phyloP scores from a whole-genome alignment of 805 yeast species.

The Cyberlindnera euphorbiae region DNA sequence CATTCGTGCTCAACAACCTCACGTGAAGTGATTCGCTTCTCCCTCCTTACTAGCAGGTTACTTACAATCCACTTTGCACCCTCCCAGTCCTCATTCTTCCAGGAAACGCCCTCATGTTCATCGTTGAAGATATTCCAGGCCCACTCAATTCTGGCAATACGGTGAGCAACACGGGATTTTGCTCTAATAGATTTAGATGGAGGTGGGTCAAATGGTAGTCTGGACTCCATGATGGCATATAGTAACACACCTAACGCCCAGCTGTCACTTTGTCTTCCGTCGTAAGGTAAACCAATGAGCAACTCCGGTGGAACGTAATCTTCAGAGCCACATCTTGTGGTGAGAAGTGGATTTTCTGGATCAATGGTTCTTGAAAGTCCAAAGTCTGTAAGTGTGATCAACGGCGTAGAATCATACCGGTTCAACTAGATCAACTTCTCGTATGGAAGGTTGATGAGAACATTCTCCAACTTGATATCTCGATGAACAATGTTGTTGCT shows the following conservation, averaged over 20 bases:
- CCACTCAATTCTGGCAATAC: conserved; percentile 94
- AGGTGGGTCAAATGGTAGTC: conserved; percentile 89
- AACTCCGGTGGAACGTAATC: conserved; percentile 96
- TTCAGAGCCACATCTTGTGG: conserved; percentile 93
- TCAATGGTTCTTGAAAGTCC: conserved; percentile 76
- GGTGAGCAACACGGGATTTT: conserved; percentile 64
- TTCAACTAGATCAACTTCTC: conserved; percentile 25
- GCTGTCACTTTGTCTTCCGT: conserved; percentile 85
- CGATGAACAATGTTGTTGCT: conserved; percentile 69
- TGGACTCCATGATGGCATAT: conserved; percentile 75
- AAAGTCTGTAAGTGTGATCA: conserved; percentile 75
- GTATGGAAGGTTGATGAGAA: conserved; percentile 44
- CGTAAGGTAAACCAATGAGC: conserved; percentile 83
- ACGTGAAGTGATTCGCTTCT: conserved; percentile 34
- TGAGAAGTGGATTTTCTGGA: conserved; percentile 54
- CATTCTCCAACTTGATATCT: conserved; percentile 86
- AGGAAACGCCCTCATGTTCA: conserved; percentile 20
- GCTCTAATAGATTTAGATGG: conserved; percentile 45
- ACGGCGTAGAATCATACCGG: conserved; percentile 24
- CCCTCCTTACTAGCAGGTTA: conserved; percentile 43
- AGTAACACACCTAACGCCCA: conserved; percentile 96
- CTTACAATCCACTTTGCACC: conserved; percentile 49
- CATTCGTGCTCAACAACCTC: conserved; percentile 33
- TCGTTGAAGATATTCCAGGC: conserved; percentile 58
- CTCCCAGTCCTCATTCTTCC: conserved; percentile 33